These are phyloP conservation scores for Sapria himalayana DNA, from an alignment of 345 rosid species.

Conservation along the genomic window DNA sequence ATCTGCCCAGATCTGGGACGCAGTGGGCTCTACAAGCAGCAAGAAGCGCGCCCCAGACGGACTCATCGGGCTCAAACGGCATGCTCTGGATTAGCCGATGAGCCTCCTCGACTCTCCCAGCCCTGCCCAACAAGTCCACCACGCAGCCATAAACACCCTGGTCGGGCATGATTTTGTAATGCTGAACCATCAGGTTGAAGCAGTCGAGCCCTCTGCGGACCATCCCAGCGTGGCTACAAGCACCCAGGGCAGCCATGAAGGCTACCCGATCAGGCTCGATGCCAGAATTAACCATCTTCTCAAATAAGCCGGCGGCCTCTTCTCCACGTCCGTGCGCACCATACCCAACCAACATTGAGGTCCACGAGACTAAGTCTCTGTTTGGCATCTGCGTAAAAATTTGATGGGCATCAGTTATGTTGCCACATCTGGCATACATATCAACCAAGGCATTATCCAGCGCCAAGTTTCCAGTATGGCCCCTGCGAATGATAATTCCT, in stretches of 20 bases:
- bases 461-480: conserved; percentile 29
- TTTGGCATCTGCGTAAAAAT: conserved; percentile 27
- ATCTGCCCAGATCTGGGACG: conserved; percentile 27
- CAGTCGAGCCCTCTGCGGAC: conserved; percentile 64
- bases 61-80: conserved; percentile 60
- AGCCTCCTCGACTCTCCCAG: conserved; percentile 74
- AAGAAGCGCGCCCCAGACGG: conserved; percentile 72
- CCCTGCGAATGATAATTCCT: conserved; percentile 31
- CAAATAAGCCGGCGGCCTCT: conserved; percentile 52
- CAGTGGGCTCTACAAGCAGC: conserved; percentile 63
- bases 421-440: conserved; percentile 90
- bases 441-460: conserved; percentile 59
- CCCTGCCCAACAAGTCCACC: conserved; percentile 75
- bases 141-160: conserved; percentile 61
- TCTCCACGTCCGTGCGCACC: conserved; percentile 62
- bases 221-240: conserved; percentile 78
- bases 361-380: conserved; percentile 63
- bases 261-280: conserved; percentile 56
- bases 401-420: conserved; percentile 28
- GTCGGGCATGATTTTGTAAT: conserved; percentile 28
- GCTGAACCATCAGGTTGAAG: conserved; percentile 30
- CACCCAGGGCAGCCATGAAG: conserved; percentile 70
- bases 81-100: conserved; percentile 39
- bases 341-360: conserved; percentile 89
- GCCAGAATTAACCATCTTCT: conserved; percentile 56